phyloP scores from a whole-genome alignment of 176 grass and related monocot genomes.

The Tuctoria greenei region DNA sequence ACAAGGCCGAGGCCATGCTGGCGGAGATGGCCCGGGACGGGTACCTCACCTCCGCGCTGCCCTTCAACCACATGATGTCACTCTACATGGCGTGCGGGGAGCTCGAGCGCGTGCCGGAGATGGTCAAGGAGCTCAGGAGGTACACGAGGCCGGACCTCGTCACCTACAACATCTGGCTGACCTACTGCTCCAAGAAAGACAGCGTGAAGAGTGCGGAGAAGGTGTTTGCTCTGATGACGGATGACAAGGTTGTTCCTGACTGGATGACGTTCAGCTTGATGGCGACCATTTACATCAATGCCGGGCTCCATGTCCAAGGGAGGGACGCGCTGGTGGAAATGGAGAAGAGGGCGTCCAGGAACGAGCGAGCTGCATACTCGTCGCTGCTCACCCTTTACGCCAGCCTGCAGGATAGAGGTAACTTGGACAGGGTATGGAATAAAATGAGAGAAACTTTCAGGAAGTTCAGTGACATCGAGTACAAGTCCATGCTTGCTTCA shows the following conservation, averaged over 20 bases:
- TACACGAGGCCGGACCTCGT: slow-evolving; percentile 57
- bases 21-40: slow-evolving; percentile 59
- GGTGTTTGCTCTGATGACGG: slow-evolving; percentile 55
- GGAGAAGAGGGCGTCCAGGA: slow-evolving; percentile 67
- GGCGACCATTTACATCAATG: slow-evolving; percentile 67
- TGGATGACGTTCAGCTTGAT: slow-evolving; percentile 85
- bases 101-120: slow-evolving; percentile 52
- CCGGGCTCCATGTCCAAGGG: slow-evolving; percentile 45
- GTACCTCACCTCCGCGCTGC: slow-evolving; percentile 58
- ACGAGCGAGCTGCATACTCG: slow-evolving; percentile 51
- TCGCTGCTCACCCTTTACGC: slow-evolving; percentile 73
- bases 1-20: slow-evolving; percentile 76
- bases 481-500: slow-evolving; percentile 78
- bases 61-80: slow-evolving; percentile 91
- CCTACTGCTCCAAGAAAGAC: slow-evolving; percentile 63
- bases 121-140: slow-evolving; percentile 63
- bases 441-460: slow-evolving; percentile 62
- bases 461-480: slow-evolving; percentile 65
- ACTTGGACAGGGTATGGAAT: slow-evolving; percentile 66
- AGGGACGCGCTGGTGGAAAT: slow-evolving; percentile 58
- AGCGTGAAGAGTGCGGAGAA: slow-evolving; percentile 50
- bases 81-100: slow-evolving; percentile 61
- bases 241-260: slow-evolving; percentile 50
- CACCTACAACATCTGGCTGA: slow-evolving; percentile 75
- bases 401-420: slow-evolving; percentile 59